Conservation (phyloP, 139 green algal species). For the Protoeuglena noctilucae region DNA sequence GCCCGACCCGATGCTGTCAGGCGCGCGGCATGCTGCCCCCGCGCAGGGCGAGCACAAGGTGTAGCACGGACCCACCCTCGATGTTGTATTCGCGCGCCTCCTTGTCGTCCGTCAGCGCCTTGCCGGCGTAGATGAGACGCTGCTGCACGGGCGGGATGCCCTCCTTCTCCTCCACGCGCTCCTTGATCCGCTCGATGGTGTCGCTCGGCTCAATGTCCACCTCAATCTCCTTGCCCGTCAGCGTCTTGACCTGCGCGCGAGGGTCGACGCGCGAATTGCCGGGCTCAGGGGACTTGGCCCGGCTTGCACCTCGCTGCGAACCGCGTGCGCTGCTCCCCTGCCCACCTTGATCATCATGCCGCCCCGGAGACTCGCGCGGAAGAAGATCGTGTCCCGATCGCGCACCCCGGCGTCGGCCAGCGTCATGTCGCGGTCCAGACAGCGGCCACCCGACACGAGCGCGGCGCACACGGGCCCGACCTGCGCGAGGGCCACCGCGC, state of each 20-base stretch:
- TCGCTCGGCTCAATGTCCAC: conserved; percentile 98
- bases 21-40: conserved; percentile 1
- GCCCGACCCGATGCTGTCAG: no score
- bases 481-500: no score
- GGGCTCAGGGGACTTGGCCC: neutral
- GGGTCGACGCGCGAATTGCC: neutral
- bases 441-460: no score
- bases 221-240: conserved; percentile 99
- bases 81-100: conserved; percentile 97
- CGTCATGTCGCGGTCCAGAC: no score
- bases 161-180: conserved; percentile 99
- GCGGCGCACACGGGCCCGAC: no score
- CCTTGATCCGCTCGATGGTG: conserved; percentile 96
- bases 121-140: conserved; percentile 56
- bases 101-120: conserved; percentile 99
- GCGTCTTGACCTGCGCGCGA: conserved; percentile 60
- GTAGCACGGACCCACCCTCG: conserved; percentile 90
- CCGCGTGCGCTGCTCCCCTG: neutral
- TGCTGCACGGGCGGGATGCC: conserved; percentile 98
- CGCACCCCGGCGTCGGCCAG: no score
- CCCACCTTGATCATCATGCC: neutral
- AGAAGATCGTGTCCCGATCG: no score
- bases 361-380: neutral
- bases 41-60: conserved; percentile 54
- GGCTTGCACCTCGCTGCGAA: neutral